Conservation (phyloP, 2,329 filamentous ascomycete species). For the Coniella vitis region DNA sequence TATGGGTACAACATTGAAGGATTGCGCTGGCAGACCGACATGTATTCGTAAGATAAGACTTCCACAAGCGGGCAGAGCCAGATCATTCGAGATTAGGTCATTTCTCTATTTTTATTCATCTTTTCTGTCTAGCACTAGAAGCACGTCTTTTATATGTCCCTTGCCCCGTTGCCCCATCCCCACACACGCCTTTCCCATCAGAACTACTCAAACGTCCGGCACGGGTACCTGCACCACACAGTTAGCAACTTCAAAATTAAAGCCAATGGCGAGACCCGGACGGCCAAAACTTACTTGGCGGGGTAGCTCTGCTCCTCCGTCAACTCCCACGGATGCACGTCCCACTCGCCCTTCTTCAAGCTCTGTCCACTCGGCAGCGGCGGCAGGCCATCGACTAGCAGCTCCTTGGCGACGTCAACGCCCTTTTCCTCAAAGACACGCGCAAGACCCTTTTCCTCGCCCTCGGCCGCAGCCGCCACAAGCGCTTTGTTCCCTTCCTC, state of each 20-base stretch:
- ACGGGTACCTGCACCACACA: slow-evolving; percentile 48
- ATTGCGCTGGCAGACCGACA: too few relatives aligned
- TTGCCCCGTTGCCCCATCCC: not conserved
- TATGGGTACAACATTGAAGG: too few relatives aligned
- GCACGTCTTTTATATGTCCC: not conserved
- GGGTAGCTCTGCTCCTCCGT: slow-evolving; percentile 64
- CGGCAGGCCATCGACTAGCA: slow-evolving; percentile 74
- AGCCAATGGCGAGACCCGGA: not conserved
- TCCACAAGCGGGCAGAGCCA: too few relatives aligned
- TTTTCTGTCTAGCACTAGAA: not conserved
- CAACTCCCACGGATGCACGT: slow-evolving; percentile 63
- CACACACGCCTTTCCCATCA: not conserved
- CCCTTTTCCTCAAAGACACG: slow-evolving; percentile 63
- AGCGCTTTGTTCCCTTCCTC: slow-evolving; percentile 57
- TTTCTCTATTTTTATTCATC: slow-evolving; percentile 10
- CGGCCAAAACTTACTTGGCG: slow-evolving; percentile 48
- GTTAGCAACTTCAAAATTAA: slow-evolving; percentile 24
- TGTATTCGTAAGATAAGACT: too few relatives aligned
- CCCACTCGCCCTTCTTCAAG: slow-evolving; percentile 45
- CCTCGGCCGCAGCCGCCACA: slow-evolving; percentile 68
- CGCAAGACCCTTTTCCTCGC: slow-evolving; percentile 63
- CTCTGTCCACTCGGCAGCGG: slow-evolving; percentile 74
- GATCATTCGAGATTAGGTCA: not conserved
- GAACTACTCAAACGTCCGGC: slow-evolving; percentile 52
- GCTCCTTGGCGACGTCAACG: slow-evolving; percentile 41